Percentiles rank a stretch among this genome's conserved stretches.
phyloP scores from a whole-genome alignment of 225 moss, liverwort and hornwort species.

The Takakia lepidozioides region DNA sequence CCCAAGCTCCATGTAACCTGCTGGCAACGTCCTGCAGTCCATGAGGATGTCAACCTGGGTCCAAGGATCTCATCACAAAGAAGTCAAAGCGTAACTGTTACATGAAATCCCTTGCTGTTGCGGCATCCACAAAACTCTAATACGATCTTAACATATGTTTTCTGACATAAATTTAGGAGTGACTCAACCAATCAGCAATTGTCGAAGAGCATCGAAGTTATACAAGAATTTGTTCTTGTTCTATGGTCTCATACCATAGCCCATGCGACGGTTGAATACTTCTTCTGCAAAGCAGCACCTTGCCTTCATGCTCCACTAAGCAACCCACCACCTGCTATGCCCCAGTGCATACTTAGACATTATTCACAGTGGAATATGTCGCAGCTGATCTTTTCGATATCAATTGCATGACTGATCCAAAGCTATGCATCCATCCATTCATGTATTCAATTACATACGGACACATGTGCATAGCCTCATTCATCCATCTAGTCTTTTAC shows the following conservation, averaged over 20 bases:
- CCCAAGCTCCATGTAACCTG: slow-evolving; percentile 97
- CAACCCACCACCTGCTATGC: slow-evolving; percentile 84
- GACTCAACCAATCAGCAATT: no score
- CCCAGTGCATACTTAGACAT: slow-evolving; percentile 3
- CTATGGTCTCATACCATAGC: slow-evolving; percentile 91
- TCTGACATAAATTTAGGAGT: no score
- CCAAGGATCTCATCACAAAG: not conserved
- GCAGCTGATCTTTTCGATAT: not conserved
- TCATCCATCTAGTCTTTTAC: no score
- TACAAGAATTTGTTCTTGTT: no score
- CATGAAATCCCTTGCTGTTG: not conserved
- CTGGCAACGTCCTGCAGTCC: slow-evolving; percentile 84
- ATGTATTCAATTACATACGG: no score
- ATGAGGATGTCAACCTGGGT: no score
- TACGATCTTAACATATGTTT: no score
- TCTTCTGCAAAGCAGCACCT: slow-evolving; percentile 81
- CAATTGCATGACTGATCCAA: no score
- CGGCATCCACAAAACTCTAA: no score
- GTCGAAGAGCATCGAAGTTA: no score
- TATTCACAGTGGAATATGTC: not conserved
- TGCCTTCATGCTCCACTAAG: slow-evolving; percentile 85
- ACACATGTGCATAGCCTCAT: no score
- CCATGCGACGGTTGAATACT: slow-evolving; percentile 91
- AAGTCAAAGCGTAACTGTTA: not conserved
- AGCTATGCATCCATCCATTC: no score